Base-by-base conservation (phyloP, 495 filamentous ascomycete species). In the Elasticomyces elasticus region DNA sequence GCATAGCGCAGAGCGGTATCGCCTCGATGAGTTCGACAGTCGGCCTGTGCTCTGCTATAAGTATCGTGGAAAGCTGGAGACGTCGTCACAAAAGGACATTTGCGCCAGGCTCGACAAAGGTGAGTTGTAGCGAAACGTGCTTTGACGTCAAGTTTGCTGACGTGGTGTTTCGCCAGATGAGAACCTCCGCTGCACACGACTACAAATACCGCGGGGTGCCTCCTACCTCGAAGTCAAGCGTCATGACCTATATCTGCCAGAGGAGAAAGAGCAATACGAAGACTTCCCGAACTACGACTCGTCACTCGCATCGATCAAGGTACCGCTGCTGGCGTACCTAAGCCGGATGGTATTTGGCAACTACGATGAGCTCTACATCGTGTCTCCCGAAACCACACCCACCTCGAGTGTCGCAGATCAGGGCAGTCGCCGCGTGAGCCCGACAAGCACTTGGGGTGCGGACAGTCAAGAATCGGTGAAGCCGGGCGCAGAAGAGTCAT, bases 331-430 rank as follows among this genome's bases (percentile, higher is more conserved):
- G 10, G 68, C 66, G 1, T 71, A 68, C 52, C 66, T 65, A 64
- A 65, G 66, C 33, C 54, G 67, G 4, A 47, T 69, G 49, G 19
- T 69, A 0, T 63, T 65, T 27, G 62, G 66, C 54, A 56, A 63
- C 17, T 71, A 59, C 48, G 58, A 64, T 1, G 63, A 70, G 13
- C 60, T 71, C 4, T 71, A 64, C 51, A 70, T 71, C 53, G 60
- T 71, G 9, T 64, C 60, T 5, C 68, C 68, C 1, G 49, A 59
- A 40, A 63, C 49, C 45, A 61, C 60, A 2, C 54, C 60, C 2
- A 56, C 49, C 6, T 33, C 43, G 22, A 61, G 58, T 40, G n/a
- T 49, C 17, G 45, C 43, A 25, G 56, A 49, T 26, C 19, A 31
- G 47, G 46, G 35, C 2, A 52, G 48, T 38, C 9, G 37, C 20